Base-by-base conservation (phyloP, 352 stramenopile genomes). In the Globisporangium nodosum region DNA sequence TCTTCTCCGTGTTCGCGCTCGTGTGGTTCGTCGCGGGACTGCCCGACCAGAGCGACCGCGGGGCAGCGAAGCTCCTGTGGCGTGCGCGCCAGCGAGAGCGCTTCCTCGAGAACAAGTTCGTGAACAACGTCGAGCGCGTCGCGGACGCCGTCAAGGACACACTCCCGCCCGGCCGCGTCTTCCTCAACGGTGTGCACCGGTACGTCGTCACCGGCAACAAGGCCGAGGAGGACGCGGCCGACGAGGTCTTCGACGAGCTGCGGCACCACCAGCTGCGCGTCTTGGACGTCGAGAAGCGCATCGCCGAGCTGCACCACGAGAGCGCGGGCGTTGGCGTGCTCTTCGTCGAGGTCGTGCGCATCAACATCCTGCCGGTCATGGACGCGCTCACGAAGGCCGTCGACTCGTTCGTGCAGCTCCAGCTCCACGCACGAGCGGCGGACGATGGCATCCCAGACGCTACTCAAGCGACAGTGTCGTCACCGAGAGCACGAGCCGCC, bases 181-280 rank as follows among this genome's bases (percentile, higher is more conserved):
- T 88, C 53, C 76, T 90, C 60, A 90, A 90, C 43, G 83, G 83
- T 33, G 72, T 92, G 0, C 76, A 80, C 12, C 58, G 66, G 43
- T 91, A 88, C 52, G 60, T 91, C 18, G 68, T 90, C 33, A 91
- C 77, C 18, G 83, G 83, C 24, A 73, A 90, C 66, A 81, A 84
- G 39, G 58, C 54, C 15, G 83, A 90, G 43, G 70, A 90, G 60
- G 83, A 90, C 54, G 75, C 71, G 13, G 81, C 77, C 7, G 81
- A 90, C 51, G 83, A 92, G 21, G 54, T 92, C n/a, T 64, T 76
- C 13, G 83, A 90, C 9, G 78, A 90, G 51, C 70, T 84, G 39
- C 51, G 58, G 15, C 51, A 71, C 42, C 68, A 69, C 12, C 76
- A 86, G 58, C 57, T 69, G n/a, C 56, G 65, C 3, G 55, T 58